A percentile compares a stretch with the other conserved stretches of the same genome.
Evolutionary conservation across 495 filamentous ascomycete species (phyloP).

Genomic region (Lichina pygmaea): DNA sequence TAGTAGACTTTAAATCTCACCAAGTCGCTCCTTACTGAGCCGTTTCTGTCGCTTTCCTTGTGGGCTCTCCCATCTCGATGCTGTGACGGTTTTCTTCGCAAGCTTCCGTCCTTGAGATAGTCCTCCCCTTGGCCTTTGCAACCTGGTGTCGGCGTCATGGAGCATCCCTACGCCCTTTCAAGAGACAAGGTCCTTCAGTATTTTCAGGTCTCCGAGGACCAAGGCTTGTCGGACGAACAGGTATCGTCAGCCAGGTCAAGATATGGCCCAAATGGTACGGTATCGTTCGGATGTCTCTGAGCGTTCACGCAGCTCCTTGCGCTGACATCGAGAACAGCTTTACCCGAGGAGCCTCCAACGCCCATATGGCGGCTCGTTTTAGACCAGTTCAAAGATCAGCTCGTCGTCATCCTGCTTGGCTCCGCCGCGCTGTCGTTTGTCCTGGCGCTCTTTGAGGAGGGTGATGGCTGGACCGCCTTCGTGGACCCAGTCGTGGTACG

Average conservation of each 20-base stretch:
- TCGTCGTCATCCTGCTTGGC: slow-evolving; percentile 82
- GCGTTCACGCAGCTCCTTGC: neutral
- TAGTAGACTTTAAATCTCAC: too few species aligned
- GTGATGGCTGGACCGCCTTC: slow-evolving; percentile 89
- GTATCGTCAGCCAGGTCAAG: slow-evolving; percentile 32
- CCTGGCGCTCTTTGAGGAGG: slow-evolving; percentile 78
- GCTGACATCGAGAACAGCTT: slow-evolving; percentile 25
- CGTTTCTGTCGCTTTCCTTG: too few species aligned
- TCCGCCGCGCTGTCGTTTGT: slow-evolving; percentile 90
- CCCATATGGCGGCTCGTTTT: slow-evolving; percentile 88
- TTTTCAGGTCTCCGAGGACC: slow-evolving; percentile 37
- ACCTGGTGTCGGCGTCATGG: slow-evolving; percentile 24
- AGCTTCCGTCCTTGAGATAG: too few species aligned
- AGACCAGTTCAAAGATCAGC: slow-evolving; percentile 98
- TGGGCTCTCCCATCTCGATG: too few species aligned
- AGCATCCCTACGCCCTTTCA: slow-evolving; percentile 47
- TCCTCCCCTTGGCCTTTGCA: too few species aligned
- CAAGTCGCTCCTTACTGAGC: too few species aligned
- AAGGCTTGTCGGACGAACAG: slow-evolving; percentile 44
- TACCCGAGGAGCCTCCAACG: slow-evolving; percentile 91
- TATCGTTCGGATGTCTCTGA: neutral
- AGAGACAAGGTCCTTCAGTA: slow-evolving; percentile 39
- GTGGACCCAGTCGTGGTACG: slow-evolving; percentile 86
- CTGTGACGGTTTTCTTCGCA: too few species aligned
- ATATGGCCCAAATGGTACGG: slow-evolving; percentile 63